These are phyloP conservation scores for Yarrowia keelungensis DNA, from an alignment of 805 yeast species.

Conservation along the genomic window DNA sequence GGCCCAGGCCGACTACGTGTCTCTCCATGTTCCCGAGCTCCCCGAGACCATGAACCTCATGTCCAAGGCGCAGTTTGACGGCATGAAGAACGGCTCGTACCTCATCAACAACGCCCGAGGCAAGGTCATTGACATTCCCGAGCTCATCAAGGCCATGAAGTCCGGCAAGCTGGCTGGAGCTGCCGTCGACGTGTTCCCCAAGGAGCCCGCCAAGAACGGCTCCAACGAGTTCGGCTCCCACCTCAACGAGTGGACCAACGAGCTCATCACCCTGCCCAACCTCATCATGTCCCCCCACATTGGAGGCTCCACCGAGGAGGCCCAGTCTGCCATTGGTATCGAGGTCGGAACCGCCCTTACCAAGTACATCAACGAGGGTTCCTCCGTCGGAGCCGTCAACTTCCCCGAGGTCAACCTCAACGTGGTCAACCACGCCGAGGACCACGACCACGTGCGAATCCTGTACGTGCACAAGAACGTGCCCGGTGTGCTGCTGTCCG, in stretches of 20 bases:
- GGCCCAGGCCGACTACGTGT: constrained; percentile 81
- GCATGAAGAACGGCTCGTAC: constrained; percentile 96
- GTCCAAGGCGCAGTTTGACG: constrained; percentile 87
- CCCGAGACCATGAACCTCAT: constrained; percentile 90
- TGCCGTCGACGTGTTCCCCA: constrained; percentile 94
- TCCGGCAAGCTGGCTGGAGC: constrained; percentile 96
- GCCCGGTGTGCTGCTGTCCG: constrained; percentile 98
- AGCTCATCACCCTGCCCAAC: constrained; percentile 81
- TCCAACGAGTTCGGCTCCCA: constrained; percentile 73
- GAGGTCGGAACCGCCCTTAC: constrained; percentile 89
- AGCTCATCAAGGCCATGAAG: constrained; percentile 88
- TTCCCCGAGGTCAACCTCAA: constrained; percentile 98
- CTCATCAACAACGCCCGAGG: constrained; percentile 97
- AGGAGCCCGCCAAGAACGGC: constrained; percentile 98
- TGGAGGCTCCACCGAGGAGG: constrained; percentile 99
- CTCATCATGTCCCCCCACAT: constrained; percentile 95
- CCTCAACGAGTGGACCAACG: constrained; percentile 83
- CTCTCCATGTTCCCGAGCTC: constrained; percentile 94
- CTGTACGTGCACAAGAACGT: constrained; percentile 96
- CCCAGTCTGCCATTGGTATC: constrained; percentile 95
- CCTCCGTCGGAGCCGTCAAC: constrained; percentile 93
- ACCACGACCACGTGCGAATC: constrained; percentile 83
- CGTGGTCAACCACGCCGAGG: constrained; percentile 84
- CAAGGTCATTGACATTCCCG: constrained; percentile 95
- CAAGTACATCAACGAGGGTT: constrained; percentile 95